phyloP scores from a whole-genome alignment of 2,329 filamentous ascomycete species.

The Stagonosporopsis tanaceti region DNA sequence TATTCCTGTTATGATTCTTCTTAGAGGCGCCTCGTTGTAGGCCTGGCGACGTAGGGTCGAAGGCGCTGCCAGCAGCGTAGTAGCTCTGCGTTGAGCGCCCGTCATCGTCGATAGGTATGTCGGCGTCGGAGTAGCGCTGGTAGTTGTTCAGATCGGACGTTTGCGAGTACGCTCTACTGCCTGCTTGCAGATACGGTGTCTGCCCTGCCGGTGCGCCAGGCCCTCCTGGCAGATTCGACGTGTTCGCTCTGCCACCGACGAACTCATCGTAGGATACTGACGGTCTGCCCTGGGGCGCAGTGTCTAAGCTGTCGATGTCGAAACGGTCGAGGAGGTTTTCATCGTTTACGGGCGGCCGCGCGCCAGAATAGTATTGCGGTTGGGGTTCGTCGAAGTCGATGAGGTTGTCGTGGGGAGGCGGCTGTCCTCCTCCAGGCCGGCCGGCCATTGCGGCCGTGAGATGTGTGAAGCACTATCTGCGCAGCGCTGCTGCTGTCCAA shows the following conservation, averaged over 20 bases:
- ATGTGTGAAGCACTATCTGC: conserved; percentile 31
- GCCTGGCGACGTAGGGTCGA: conserved; percentile 62
- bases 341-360: conserved; percentile 80
- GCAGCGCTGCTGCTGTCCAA: conserved; percentile 30
- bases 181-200: conserved; percentile 47
- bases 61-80: conserved; percentile 72
- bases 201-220: conserved; percentile 52
- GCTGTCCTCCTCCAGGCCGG: conserved; percentile 62
- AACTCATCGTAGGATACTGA: conserved; percentile 96
- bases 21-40: conserved; percentile 60
- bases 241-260: conserved; percentile 67
- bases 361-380: conserved; percentile 76
- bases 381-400: conserved; percentile 77
- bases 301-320: conserved; percentile 71
- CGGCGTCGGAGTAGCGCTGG: conserved; percentile 87
- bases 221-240: conserved; percentile 54
- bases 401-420: conserved; percentile 63
- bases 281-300: conserved; percentile 71
- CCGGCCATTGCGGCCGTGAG: conserved; percentile 57
- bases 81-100: conserved; percentile 76
- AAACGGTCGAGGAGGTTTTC: conserved; percentile 80
- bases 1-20: conserved; percentile 78
- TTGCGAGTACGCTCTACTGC: conserved; percentile 67
- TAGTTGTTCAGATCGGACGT: conserved; percentile 87
- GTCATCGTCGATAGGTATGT: conserved; percentile 84